These are phyloP conservation scores for Huntiella savannae DNA, from an alignment of 2,329 filamentous ascomycete species.

Conservation along the genomic window DNA sequence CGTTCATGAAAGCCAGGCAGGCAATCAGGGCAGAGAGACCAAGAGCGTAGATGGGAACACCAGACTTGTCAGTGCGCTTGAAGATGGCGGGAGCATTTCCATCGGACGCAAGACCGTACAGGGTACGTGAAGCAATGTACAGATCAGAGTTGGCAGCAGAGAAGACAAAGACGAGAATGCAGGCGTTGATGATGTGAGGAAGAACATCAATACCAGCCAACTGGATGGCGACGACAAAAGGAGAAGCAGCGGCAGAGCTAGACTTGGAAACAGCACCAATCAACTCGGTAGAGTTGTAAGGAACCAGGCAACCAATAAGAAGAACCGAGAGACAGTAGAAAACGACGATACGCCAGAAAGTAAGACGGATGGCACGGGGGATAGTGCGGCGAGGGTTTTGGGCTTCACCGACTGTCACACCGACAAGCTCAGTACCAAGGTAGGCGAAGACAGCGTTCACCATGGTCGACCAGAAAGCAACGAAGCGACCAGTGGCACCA, in stretches of 20 bases:
- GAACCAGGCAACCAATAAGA: constrained; percentile 57
- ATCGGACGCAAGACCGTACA: constrained; percentile 54
- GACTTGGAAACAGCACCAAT: constrained; percentile 31
- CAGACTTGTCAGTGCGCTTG: constrained; percentile 48
- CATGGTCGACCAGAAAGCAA: constrained; percentile 50
- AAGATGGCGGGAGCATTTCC: constrained; percentile 55
- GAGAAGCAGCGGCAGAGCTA: constrained; percentile 41
- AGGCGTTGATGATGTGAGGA: constrained; percentile 52
- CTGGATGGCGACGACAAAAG: constrained; percentile 56
- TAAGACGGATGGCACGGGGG: constrained; percentile 58
- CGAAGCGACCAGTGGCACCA: constrained; percentile 32
- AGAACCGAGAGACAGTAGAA: constrained; percentile 63
- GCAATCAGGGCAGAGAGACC: constrained; percentile 40
- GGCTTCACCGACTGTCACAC: constrained; percentile 60
- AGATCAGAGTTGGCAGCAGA: constrained; percentile 60
- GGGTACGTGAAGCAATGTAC: constrained; percentile 54
- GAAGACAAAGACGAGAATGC: constrained; percentile 59
- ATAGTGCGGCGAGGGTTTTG: constrained; percentile 63
- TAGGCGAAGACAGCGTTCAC: constrained; percentile 65
- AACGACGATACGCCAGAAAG: constrained; percentile 64
- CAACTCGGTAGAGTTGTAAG: constrained; percentile 45
- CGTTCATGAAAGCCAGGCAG: constrained; percentile 51
- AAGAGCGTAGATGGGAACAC: constrained; percentile 51
- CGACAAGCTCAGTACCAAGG: constrained; percentile 56
- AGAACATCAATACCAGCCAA: constrained; percentile 42